Percentiles rank a stretch among this genome's conserved stretches.
Evolutionary conservation across 768 basidiomycete species (phyloP).

Genomic region (Mycena belliarum): DNA sequence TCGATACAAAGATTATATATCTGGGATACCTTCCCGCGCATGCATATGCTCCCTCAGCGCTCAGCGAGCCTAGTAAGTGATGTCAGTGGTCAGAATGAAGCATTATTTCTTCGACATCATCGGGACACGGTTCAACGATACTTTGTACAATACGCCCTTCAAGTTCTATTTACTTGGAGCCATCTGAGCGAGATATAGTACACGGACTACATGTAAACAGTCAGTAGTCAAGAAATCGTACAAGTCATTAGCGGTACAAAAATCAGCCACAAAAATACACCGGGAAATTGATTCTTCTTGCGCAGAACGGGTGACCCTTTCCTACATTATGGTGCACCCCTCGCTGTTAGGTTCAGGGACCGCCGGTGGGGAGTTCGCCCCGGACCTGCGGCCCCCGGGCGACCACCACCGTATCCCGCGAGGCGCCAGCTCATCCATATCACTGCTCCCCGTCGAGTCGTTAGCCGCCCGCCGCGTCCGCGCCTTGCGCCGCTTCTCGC

Average conservation of each 20-base stretch:
- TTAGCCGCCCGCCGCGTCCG: slow-evolving; percentile 44
- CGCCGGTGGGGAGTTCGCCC: slow-evolving; percentile 21
- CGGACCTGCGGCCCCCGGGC: slow-evolving; percentile 25
- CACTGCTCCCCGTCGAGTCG: slow-evolving; percentile 28
- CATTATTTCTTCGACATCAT: too few species aligned
- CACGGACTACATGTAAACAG: not conserved
- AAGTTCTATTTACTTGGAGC: too few species aligned
- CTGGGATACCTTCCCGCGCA: too few species aligned
- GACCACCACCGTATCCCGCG: slow-evolving; percentile 34
- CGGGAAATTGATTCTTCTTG: not conserved
- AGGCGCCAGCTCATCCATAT: slow-evolving; percentile 24
- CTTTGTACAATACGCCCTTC: too few species aligned
- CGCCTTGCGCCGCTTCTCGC: slow-evolving; percentile 67
- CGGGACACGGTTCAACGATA: too few species aligned
- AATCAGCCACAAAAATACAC: slow-evolving; percentile 11
- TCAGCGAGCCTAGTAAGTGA: too few species aligned
- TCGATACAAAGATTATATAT: too few species aligned
- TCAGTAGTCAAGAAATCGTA: slow-evolving; percentile 17
- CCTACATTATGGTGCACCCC: slow-evolving; percentile 15
- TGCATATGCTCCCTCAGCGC: too few species aligned
- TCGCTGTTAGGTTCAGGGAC: slow-evolving; percentile 9
- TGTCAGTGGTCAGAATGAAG: too few species aligned
- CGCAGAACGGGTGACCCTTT: not conserved
- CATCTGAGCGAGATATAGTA: not conserved
- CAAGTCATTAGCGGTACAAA: slow-evolving; percentile 11